Evolutionary conservation across 495 filamentous ascomycete genomes (phyloP).

Genomic region (Hypoxylon perforatum): DNA sequence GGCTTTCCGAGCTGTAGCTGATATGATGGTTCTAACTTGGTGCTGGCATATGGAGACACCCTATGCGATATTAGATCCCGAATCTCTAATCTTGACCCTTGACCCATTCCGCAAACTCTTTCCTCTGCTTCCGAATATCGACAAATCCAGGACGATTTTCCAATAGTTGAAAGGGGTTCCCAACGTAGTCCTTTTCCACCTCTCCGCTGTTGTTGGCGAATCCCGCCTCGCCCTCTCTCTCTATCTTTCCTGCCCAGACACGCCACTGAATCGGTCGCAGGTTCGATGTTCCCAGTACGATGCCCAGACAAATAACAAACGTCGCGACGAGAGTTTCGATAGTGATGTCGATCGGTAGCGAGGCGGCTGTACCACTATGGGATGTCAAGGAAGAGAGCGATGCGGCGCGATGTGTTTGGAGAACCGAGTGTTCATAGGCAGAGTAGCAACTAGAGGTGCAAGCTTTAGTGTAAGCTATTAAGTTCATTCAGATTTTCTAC

Average conservation of each 20-base stretch:
- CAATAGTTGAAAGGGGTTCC: constrained; percentile 61
- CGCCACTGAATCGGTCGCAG: constrained; percentile 83
- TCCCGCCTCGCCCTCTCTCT: constrained; percentile 75
- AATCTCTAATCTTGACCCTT: constrained; percentile 43
- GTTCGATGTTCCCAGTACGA: constrained; percentile 75
- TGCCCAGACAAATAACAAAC: constrained; percentile 71
- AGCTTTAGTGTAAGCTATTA: constrained; percentile 8
- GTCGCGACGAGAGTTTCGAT: constrained; percentile 81
- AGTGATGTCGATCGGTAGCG: constrained; percentile 79
- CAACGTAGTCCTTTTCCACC: constrained; percentile 60
- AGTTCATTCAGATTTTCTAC: not conserved
- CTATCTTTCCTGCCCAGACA: constrained; percentile 85
- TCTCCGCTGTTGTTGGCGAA: constrained; percentile 77
- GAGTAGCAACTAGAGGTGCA: constrained; percentile 75
- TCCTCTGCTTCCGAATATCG: constrained; percentile 73
- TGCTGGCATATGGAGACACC: not conserved
- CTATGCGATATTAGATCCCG: not conserved
- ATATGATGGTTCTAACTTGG: not conserved
- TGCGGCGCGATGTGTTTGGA: constrained; percentile 67
- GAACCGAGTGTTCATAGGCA: constrained; percentile 81
- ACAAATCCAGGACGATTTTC: constrained; percentile 61
- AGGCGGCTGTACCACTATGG: constrained; percentile 30
- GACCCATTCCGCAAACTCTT: constrained; percentile 81
- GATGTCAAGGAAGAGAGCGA: constrained; percentile 59
- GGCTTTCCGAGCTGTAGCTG: not conserved